These are phyloP conservation scores for Monosporascus sp. DNA, from an alignment of 2,329 filamentous ascomycete genomes.

Conservation along the genomic window DNA sequence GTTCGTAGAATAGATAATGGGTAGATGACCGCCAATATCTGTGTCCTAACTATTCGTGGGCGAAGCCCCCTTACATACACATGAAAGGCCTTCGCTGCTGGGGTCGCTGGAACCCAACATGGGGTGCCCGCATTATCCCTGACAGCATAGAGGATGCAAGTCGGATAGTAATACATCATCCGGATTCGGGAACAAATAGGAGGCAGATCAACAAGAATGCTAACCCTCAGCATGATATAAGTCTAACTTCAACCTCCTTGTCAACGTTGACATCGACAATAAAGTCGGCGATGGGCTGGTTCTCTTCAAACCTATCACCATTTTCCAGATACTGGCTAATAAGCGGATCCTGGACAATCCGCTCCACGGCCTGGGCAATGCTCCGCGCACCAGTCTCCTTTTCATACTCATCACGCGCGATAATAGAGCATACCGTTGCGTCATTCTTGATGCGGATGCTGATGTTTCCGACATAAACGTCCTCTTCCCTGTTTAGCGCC, in stretches of 20 bases:
- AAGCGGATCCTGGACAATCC: slow-evolving; percentile 4
- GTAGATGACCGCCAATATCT: too few species aligned
- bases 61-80: too few species aligned
- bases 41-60: too few species aligned
- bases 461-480: slow-evolving; percentile 12
- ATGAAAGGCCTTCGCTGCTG: too few species aligned
- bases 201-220: too few species aligned
- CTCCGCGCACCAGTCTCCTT: slow-evolving; percentile 11
- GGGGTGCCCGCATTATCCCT: too few species aligned
- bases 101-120: too few species aligned
- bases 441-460: slow-evolving; percentile 7
- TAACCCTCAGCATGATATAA: neutral
- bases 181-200: too few species aligned
- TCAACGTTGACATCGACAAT: slow-evolving; percentile 6
- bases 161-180: too few species aligned
- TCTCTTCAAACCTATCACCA: slow-evolving; percentile 8
- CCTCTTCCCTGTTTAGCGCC: slow-evolving; percentile 5
- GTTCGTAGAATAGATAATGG: too few species aligned
- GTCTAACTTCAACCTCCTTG: slow-evolving; percentile 8
- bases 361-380: slow-evolving; percentile 6
- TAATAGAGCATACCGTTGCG: slow-evolving; percentile 6
- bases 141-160: too few species aligned
- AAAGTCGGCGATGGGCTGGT: slow-evolving; percentile 4
- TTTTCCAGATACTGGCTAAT: slow-evolving; percentile 6
- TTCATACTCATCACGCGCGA: slow-evolving; percentile 9